Percentiles rank a stretch among this genome's conserved stretches.
These are phyloP conservation scores for Euclidium syriacum DNA, from an alignment of 345 rosid species.

Conservation along the genomic window DNA sequence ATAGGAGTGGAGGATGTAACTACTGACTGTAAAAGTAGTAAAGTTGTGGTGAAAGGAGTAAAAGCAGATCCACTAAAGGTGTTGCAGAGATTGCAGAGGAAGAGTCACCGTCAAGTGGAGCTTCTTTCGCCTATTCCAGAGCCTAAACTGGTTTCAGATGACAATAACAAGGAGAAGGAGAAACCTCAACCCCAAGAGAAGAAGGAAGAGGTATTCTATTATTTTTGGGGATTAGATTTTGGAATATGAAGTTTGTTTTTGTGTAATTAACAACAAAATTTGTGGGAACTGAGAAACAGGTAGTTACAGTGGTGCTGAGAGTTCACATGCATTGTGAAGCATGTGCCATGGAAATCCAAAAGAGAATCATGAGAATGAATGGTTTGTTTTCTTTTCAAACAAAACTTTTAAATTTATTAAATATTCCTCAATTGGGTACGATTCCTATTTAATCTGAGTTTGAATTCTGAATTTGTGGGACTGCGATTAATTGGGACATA, in stretches of 20 bases:
- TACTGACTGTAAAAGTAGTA: conserved; percentile 69
- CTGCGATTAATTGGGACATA: conserved; percentile 18
- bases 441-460: conserved; percentile 16
- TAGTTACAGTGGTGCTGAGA: conserved; percentile 58
- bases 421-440: conserved; percentile 18
- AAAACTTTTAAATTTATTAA: not conserved
- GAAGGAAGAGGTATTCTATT: conserved; percentile 60
- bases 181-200: conserved; percentile 55
- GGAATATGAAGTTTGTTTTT: not conserved
- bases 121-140: conserved; percentile 85
- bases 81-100: conserved; percentile 66
- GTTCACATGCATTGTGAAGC: conserved; percentile 97
- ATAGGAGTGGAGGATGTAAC: conserved; percentile 84
- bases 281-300: conserved; percentile 37
- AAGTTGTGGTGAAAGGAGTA: conserved; percentile 92
- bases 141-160: conserved; percentile 53
- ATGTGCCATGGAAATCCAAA: conserved; percentile 80
- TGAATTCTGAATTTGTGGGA: conserved; percentile 19
- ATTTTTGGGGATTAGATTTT: not conserved
- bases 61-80: conserved; percentile 91
- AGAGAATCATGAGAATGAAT: conserved; percentile 82
- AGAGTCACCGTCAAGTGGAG: conserved; percentile 80
- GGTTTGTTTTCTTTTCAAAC: conserved; percentile 35
- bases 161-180: conserved; percentile 51
- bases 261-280: conserved; percentile 8